Conservation (phyloP, 2,329 filamentous ascomycete species). For the Beauveria pseudobassiana region DNA sequence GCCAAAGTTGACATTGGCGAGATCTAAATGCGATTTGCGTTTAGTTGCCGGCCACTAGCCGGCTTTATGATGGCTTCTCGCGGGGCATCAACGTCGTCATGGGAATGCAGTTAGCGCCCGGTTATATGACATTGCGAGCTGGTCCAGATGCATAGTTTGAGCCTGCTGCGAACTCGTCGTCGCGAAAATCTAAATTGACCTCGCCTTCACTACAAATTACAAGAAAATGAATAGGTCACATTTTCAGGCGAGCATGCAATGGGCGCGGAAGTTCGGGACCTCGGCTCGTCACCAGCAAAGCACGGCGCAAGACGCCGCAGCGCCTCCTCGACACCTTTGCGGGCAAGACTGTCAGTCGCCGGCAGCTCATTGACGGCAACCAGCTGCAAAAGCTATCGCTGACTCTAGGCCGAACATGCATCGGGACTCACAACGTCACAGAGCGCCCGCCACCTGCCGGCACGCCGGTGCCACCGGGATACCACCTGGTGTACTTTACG, state of each 20-base stretch:
- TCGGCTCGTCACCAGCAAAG: not conserved
- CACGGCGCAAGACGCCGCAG: slow-evolving; percentile 21
- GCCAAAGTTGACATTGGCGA: not conserved
- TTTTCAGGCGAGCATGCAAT: not conserved
- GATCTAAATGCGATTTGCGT: not conserved
- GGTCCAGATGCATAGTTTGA: not conserved
- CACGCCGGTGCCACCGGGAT: slow-evolving; percentile 48
- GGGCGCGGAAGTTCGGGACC: not conserved
- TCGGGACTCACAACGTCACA: slow-evolving; percentile 33
- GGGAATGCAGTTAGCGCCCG: not conserved
- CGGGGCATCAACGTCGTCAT: not conserved
- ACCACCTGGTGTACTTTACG: slow-evolving; percentile 59
- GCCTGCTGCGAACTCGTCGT: not conserved
- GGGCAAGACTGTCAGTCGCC: slow-evolving; percentile 20
- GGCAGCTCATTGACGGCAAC: slow-evolving; percentile 51
- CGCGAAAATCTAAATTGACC: not conserved
- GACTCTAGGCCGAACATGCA: slow-evolving; percentile 43
- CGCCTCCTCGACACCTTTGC: slow-evolving; percentile 25
- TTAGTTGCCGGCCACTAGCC: not conserved
- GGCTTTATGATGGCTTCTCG: slow-evolving; percentile 9
- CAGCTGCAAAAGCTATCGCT: slow-evolving; percentile 55
- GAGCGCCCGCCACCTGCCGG: slow-evolving; percentile 30
- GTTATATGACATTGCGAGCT: slow-evolving; percentile 1
- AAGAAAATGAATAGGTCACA: not conserved
- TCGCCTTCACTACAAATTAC: not conserved